Evolutionary conservation across 805 yeast genomes (phyloP).

Genomic region (Metschnikowia proteae): DNA sequence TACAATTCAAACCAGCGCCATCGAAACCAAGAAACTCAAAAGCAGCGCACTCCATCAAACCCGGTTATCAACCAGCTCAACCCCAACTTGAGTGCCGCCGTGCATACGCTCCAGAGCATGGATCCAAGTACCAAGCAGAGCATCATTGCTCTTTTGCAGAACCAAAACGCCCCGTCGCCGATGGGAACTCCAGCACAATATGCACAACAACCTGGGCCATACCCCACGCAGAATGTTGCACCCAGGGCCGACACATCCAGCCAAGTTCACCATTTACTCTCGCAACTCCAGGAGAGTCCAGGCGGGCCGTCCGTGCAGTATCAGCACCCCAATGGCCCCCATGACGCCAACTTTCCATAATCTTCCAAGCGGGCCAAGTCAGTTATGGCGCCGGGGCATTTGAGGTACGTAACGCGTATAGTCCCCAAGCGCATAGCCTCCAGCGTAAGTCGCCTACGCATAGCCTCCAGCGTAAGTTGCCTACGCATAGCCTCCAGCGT

Average conservation of each 20-base stretch:
- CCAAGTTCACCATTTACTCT: slow-evolving; percentile 12
- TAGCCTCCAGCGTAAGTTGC: no score
- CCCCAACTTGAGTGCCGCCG: neutral
- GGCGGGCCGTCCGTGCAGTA: no score
- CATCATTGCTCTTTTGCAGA: slow-evolving; percentile 27
- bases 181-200: neutral
- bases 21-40: neutral
- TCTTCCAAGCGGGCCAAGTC: no score
- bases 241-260: neutral
- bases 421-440: no score
- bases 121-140: slow-evolving; percentile 35
- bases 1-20: neutral
- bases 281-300: slow-evolving; percentile 7
- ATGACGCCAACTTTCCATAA: neutral
- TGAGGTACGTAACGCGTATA: no score
- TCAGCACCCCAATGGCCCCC: no score
- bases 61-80: neutral
- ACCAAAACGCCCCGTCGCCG: slow-evolving; percentile 5
- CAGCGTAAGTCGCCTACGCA: no score
- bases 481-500: no score
- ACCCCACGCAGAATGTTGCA: neutral
- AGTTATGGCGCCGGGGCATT: no score
- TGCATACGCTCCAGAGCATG: slow-evolving; percentile 21
- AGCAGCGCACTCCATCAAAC: neutral
- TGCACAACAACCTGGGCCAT: neutral